A percentile compares a stretch with the other conserved stretches of the same genome.
Evolutionary conservation across 176 grass and related monocot species (phyloP).

Genomic region (Oropetium thomaeum): DNA sequence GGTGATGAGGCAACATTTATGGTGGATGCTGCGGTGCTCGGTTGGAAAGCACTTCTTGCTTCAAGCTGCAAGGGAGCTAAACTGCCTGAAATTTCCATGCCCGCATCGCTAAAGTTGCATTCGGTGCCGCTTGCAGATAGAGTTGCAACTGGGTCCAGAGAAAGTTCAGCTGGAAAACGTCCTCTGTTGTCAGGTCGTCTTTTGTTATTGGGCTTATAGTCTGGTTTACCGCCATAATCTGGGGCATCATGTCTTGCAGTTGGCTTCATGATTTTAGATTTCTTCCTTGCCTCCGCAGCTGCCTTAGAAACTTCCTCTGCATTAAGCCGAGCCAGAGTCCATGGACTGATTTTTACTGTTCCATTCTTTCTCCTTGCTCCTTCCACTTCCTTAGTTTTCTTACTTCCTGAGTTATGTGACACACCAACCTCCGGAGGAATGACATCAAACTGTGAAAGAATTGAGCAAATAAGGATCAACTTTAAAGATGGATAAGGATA

Average conservation of each 20-base stretch:
- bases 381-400: conserved; percentile 67
- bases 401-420: conserved; percentile 54
- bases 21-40: conserved; percentile 46
- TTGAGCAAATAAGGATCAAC: conserved; percentile 3
- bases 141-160: conserved; percentile 76
- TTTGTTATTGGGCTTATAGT: conserved; percentile 25
- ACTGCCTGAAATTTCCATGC: conserved; percentile 49
- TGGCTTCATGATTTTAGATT: conserved; percentile 87
- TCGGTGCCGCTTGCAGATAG: conserved; percentile 60
- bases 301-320: conserved; percentile 97
- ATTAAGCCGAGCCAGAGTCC: conserved; percentile 92
- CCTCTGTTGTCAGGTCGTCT: conserved; percentile 44
- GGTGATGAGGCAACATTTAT: conserved; percentile 64
- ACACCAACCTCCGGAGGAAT: conserved; percentile 77
- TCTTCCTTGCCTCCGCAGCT: conserved; percentile 77
- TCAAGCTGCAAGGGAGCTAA: conserved; percentile 90
- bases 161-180: conserved; percentile 52
- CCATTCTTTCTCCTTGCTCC: conserved; percentile 61
- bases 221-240: conserved; percentile 38
- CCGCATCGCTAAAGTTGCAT: conserved; percentile 47
- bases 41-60: conserved; percentile 81
- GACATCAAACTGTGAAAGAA: conserved; percentile 75
- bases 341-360: conserved; percentile 88
- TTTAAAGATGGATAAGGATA: background rate
- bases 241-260: conserved; percentile 36